Conservation (phyloP, 1,284 basidiomycete species). For the Cerrena zonata region DNA sequence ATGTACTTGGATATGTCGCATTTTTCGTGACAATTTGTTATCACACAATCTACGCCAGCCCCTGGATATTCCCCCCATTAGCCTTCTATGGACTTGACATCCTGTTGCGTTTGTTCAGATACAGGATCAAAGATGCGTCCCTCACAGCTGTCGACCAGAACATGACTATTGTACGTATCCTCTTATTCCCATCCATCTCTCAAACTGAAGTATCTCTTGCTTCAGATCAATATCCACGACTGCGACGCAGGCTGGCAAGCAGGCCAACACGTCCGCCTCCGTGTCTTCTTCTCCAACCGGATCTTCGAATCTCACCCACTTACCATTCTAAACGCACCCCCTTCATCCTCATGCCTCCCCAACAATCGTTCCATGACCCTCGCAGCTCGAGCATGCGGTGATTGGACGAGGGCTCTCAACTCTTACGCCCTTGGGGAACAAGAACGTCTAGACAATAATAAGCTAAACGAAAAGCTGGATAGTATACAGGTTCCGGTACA, state of each 20-base stretch:
- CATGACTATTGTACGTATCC: constrained; percentile 59
- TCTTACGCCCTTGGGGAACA: constrained; percentile 36
- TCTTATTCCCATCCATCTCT: background rate
- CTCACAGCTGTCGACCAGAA: constrained; percentile 55
- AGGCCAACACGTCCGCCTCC: constrained; percentile 73
- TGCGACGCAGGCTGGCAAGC: constrained; percentile 69
- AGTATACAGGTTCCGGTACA: constrained; percentile 29
- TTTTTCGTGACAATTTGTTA: constrained; percentile 79
- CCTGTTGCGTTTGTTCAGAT: constrained; percentile 62
- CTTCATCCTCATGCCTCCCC: constrained; percentile 50
- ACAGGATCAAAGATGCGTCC: constrained; percentile 69
- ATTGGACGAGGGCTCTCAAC: constrained; percentile 64
- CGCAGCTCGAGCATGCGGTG: constrained; percentile 53
- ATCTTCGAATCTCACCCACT: constrained; percentile 76
- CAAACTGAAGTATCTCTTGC: background rate
- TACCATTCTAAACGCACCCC: constrained; percentile 67
- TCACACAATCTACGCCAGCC: constrained; percentile 69
- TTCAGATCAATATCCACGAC: constrained; percentile 67
- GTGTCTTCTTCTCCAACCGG: constrained; percentile 62
- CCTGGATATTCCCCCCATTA: constrained; percentile 78
- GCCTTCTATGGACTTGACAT: constrained; percentile 75
- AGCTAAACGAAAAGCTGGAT: background rate
- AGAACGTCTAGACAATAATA: constrained; percentile 18
- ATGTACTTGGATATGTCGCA: constrained; percentile 56
- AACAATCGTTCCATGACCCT: constrained; percentile 40